Conservation (phyloP, 2,329 filamentous ascomycete genomes). For the Colletotrichum orchidophilum region DNA sequence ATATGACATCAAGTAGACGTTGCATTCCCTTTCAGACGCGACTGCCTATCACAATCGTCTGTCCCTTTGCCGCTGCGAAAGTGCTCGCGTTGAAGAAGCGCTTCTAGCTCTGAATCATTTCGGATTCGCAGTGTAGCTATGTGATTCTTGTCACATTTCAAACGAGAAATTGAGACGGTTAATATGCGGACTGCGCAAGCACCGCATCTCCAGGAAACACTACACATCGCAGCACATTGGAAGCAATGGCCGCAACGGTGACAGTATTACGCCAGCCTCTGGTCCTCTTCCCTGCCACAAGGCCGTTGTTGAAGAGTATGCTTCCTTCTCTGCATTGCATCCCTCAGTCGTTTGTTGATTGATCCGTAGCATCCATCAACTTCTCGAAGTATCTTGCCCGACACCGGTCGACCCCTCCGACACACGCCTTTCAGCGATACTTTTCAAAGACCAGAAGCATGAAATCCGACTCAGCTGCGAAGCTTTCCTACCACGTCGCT, state of each 20-base stretch:
- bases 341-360: neutral
- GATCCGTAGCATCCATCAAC: neutral
- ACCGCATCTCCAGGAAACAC: slow-evolving; percentile 31
- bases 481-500: slow-evolving; percentile 75
- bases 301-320: slow-evolving; percentile 6
- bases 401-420: slow-evolving; percentile 7
- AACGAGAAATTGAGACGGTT: slow-evolving; percentile 5
- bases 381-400: neutral
- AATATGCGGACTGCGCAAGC: slow-evolving; percentile 33
- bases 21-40: neutral
- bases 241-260: slow-evolving; percentile 33
- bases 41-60: neutral
- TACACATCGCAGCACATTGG: slow-evolving; percentile 32
- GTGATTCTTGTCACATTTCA: slow-evolving; percentile 8
- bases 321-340: neutral
- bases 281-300: slow-evolving; percentile 11
- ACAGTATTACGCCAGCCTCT: slow-evolving; percentile 30
- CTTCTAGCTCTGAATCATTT: neutral
- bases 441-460: slow-evolving; percentile 24
- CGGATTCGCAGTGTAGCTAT: neutral
- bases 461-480: slow-evolving; percentile 11
- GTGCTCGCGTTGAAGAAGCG: neutral
- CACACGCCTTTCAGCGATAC: neutral
- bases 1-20: slow-evolving; percentile 10
- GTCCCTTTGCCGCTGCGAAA: neutral